phyloP scores from a whole-genome alignment of 2,329 filamentous ascomycete species.

The Paecilomyces variotii region DNA sequence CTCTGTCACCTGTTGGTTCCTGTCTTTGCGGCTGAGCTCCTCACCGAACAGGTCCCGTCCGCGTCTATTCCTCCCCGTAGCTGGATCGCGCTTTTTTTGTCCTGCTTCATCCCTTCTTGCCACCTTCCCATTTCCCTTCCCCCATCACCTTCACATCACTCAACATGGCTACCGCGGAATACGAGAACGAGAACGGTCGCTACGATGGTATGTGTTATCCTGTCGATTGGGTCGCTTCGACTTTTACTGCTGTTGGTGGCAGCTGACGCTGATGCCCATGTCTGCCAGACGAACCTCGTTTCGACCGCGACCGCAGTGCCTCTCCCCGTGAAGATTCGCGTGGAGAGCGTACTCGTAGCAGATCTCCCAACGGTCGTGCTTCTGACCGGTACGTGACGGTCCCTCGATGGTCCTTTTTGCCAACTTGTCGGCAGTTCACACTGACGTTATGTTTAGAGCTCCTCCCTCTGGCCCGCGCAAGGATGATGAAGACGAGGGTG shows the following conservation, averaged over 20 bases:
- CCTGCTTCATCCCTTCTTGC: conserved; percentile 10
- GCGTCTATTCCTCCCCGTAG: background rate
- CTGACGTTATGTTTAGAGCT: conserved; percentile 27
- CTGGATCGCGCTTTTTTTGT: conserved; percentile 12
- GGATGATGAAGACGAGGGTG: conserved; percentile 60
- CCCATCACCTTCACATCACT: conserved; percentile 9
- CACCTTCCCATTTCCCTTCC: background rate
- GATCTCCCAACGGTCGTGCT: conserved; percentile 53
- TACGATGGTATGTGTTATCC: conserved; percentile 53
- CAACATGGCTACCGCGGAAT: conserved; percentile 49
- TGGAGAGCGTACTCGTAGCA: conserved; percentile 53
- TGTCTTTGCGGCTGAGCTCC: background rate
- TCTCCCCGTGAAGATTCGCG: conserved; percentile 53
- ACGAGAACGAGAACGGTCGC: conserved; percentile 57
- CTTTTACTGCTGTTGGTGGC: background rate
- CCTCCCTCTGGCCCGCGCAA: conserved; percentile 40
- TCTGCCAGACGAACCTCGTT: conserved; percentile 50
- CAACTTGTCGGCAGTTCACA: background rate
- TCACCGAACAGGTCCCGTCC: background rate
- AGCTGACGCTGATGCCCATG: background rate
- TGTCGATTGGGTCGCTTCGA: background rate
- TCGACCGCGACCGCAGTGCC: conserved; percentile 59
- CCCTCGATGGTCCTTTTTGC: background rate
- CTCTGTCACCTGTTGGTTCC: conserved; percentile 10
- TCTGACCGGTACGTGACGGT: conserved; percentile 40